Percentiles rank a stretch among this genome's conserved stretches.
These are phyloP conservation scores for Lycium barbarum DNA, from an alignment of 257 asterid species.

Conservation along the genomic window DNA sequence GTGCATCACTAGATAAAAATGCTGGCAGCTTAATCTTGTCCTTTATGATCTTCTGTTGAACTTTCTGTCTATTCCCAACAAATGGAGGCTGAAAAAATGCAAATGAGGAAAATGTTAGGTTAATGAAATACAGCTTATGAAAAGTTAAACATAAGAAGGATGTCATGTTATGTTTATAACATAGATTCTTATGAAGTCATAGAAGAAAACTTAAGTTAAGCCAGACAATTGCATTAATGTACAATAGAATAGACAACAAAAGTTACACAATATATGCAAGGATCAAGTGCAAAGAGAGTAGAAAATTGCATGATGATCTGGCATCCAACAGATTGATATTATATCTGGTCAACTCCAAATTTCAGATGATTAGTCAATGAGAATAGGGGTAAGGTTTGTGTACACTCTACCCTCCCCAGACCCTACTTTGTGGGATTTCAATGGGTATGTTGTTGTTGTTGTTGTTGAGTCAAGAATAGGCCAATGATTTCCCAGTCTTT, in stretches of 20 bases:
- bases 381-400: neutral
- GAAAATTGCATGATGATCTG: neutral
- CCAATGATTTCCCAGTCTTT: no score
- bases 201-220: neutral
- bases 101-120: neutral
- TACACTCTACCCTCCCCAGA: no score
- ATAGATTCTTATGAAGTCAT: neutral
- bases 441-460: no score
- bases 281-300: neutral
- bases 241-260: neutral
- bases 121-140: constrained; percentile 8
- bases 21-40: constrained; percentile 77
- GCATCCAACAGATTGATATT: neutral
- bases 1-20: constrained; percentile 75
- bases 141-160: neutral
- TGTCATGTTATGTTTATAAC: neutral
- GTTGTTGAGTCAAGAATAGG: no score
- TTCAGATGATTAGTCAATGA: neutral
- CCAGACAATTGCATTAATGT: neutral
- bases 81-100: constrained; percentile 66
- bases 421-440: no score
- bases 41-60: constrained; percentile 77
- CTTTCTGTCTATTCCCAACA: constrained; percentile 61
- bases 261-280: neutral
- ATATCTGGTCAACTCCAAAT: neutral